Evolutionary conservation across 2,329 filamentous ascomycete genomes (phyloP).

Genomic region (Claviceps pusilla): DNA sequence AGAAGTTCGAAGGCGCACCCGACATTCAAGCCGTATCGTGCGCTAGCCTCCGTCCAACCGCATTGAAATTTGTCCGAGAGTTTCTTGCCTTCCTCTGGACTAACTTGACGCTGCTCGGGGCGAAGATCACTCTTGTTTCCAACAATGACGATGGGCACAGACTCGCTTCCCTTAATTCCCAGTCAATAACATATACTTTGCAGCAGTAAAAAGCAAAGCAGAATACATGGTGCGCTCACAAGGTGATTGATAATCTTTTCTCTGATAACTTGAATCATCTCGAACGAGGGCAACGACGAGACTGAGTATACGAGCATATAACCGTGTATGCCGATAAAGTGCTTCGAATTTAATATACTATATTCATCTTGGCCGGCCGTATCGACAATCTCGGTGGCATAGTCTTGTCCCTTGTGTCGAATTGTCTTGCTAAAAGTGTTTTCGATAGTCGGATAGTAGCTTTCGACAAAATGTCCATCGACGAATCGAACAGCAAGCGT

Average conservation of each 20-base stretch:
- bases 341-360: conserved; percentile 93
- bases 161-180: conserved; percentile 59
- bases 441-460: conserved; percentile 97
- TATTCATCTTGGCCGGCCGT: conserved; percentile 99
- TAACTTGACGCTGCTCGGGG: conserved; percentile 84
- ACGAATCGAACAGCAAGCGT: conserved; percentile 94
- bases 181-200: background rate
- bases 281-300: conserved; percentile 80
- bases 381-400: conserved; percentile 91
- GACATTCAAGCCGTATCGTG: conserved; percentile 88
- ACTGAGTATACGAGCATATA: conserved; percentile 99
- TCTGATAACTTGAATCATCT: conserved; percentile 90
- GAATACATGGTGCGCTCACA: conserved; percentile 36
- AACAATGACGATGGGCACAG: conserved; percentile 84
- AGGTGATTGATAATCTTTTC: conserved; percentile 96
- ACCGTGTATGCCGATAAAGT: conserved; percentile 97
- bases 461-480: conserved; percentile 95
- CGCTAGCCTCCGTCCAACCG: conserved; percentile 88
- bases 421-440: conserved; percentile 97
- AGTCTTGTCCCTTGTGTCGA: conserved; percentile 83
- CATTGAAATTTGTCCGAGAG: conserved; percentile 78
- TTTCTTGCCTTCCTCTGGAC: conserved; percentile 68
- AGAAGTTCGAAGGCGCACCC: conserved; percentile 83
- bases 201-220: background rate
- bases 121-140: conserved; percentile 94